phyloP scores from a whole-genome alignment of 768 basidiomycete species.

The Tricholoma matsutake region DNA sequence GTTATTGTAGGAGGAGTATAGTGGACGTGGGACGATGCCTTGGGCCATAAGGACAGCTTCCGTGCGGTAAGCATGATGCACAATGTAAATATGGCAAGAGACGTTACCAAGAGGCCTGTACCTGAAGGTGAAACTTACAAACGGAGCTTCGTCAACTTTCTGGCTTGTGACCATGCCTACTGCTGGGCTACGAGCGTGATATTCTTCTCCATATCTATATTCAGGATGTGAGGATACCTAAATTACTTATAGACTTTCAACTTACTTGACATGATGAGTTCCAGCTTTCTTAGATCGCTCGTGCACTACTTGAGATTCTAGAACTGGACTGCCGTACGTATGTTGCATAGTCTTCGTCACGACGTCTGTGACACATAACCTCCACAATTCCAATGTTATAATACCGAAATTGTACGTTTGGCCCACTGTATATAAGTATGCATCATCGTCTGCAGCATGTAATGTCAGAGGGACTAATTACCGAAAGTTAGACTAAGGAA shows the following conservation, averaged over 20 bases:
- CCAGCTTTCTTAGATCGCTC: constrained; percentile 33
- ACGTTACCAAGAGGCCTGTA: constrained; percentile 32
- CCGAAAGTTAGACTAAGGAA: neutral
- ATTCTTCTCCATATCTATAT: constrained; percentile 29
- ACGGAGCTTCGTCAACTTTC: constrained; percentile 21
- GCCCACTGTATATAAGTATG: constrained; percentile 12
- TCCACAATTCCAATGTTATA: constrained; percentile 32
- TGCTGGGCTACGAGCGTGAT: constrained; percentile 21
- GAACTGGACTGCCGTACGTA: constrained; percentile 19
- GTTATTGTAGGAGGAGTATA: neutral
- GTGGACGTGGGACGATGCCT: constrained; percentile 10
- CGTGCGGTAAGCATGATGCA: neutral
- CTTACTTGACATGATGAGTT: constrained; percentile 30
- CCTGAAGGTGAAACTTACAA: constrained; percentile 30
- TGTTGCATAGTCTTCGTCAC: constrained; percentile 22
- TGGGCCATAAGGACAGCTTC: constrained; percentile 6
- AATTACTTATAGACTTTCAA: neutral
- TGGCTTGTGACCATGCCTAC: constrained; percentile 28
- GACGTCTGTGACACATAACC: constrained; percentile 22
- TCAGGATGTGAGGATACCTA: neutral
- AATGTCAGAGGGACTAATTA: neutral
- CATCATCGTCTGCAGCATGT: constrained; percentile 8
- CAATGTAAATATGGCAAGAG: neutral
- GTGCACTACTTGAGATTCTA: constrained; percentile 28
- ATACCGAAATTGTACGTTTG: constrained; percentile 22